Evolutionary conservation across 805 yeast species (phyloP), one percentile per base, ranked within the genome.

Genomic region (Nakazawaea sp.): DNA sequence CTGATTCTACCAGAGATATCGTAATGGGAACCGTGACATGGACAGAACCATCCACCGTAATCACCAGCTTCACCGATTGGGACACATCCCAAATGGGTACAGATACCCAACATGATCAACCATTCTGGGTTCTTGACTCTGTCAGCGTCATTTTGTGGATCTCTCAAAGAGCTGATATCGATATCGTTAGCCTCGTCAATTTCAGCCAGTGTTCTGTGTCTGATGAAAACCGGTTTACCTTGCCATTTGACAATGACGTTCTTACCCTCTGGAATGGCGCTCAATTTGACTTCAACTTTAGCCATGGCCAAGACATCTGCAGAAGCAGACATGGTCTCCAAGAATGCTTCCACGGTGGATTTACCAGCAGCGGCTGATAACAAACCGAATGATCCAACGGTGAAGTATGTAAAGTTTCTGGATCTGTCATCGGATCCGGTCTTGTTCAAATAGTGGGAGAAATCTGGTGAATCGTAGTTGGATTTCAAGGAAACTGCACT

Each of bases 11-110:
- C 99, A 47, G 97, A 89, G 70, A 94, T 94, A 71, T 92, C 98
- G 70, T 92, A 92, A 68, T 94, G 98, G 61, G 97, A 90, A 78
- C 98, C 99, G 76, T 94, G 99, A 75, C 98, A 92, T 50, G 99
- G 98, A 70, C 98, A 92, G 90, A 92, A 92, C 99, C 99, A 92
- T 64, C 99, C 99, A 64, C 97, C 97, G 55, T 77, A 92, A 68
- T 92, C 99, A 70, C 99, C 99, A 50, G 97, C 81, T 72, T 92
- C 97, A 63, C 99, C 99, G 58, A 92, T 92, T 52, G 99, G 99
- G 45, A 92, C 99, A 82, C 99, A 92, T 66, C 99, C 99, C 75
- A 92, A 81, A 66, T 92, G 99, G 51, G 99, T 92, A 76, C 99
- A 92, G 64, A 92, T 90, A 71, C 99, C 99, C 70, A 92, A 67